A percentile compares a stretch with the other conserved stretches of the same genome.
Evolutionary conservation across 1,284 basidiomycete species (phyloP).

Genomic region (Pseudozyma flocculosa): DNA sequence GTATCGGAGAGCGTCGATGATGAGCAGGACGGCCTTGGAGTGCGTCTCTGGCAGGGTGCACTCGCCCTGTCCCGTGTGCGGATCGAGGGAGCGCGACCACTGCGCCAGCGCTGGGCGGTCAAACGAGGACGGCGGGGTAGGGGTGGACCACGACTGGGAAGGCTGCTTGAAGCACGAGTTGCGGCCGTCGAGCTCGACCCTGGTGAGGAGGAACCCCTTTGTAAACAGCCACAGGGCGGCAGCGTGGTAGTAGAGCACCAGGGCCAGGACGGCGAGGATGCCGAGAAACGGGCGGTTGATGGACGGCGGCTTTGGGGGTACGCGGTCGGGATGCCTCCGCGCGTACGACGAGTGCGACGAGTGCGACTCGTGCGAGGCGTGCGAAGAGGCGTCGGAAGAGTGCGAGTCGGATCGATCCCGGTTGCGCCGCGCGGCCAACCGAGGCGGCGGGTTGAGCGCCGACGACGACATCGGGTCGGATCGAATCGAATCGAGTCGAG

Average conservation of each 20-base stretch:
- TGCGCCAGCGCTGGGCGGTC: conserved; percentile 15
- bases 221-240: conserved; percentile 48
- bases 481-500: too few species aligned
- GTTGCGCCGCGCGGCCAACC: conserved; percentile 10
- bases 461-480: conserved; percentile 3
- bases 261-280: conserved; percentile 26
- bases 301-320: conserved; percentile 25
- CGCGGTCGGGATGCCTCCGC: conserved; percentile 25
- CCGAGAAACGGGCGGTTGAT: conserved; percentile 27
- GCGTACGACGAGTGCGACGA: conserved; percentile 47
- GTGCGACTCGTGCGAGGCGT: conserved; percentile 36
- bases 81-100: conserved; percentile 32
- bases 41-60: conserved; percentile 44
- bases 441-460: conserved; percentile 28
- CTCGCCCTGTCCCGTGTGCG: conserved; percentile 21
- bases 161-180: conserved; percentile 6
- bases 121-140: conserved; percentile 15
- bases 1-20: conserved; percentile 90
- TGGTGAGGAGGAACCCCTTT: conserved; percentile 51
- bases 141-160: conserved; percentile 6
- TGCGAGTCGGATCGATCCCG: conserved; percentile 31
- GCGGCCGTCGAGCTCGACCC: conserved; percentile 35
- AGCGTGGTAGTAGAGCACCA: conserved; percentile 33
- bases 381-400: conserved; percentile 43
- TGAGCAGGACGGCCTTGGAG: conserved; percentile 71